Conservation (phyloP, 176 grass and related monocot genomes). For the Carex cristatella region DNA sequence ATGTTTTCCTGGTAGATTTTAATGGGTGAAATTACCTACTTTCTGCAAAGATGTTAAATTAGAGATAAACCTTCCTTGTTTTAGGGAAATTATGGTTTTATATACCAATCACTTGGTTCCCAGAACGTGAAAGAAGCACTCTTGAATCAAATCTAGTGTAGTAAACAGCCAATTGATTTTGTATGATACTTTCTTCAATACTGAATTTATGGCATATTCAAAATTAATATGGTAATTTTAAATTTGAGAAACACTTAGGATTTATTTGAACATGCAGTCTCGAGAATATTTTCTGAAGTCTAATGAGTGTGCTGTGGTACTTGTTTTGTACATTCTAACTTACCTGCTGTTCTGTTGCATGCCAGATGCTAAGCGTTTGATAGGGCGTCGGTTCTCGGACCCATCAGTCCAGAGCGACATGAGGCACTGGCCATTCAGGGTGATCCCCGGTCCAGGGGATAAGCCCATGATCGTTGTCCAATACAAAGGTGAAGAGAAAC, state of each 20-base stretch:
- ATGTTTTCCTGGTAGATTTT: neutral
- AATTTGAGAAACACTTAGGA: neutral
- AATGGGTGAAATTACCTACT: neutral
- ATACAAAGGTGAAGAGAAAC: slow-evolving; percentile 89
- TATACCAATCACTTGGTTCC: neutral
- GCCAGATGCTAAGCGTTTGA: slow-evolving; percentile 84
- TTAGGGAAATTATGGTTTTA: neutral
- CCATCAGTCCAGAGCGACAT: slow-evolving; percentile 73
- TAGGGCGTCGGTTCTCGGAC: slow-evolving; percentile 59
- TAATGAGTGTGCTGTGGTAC: neutral
- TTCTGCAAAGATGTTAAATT: neutral
- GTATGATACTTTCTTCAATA: neutral
- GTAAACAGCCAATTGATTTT: neutral
- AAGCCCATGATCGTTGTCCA: slow-evolving; percentile 91
- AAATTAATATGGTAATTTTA: neutral
- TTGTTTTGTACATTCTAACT: neutral
- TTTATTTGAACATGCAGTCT: neutral
- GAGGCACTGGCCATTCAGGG: slow-evolving; percentile 93
- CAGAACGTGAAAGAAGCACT: neutral
- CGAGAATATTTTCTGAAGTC: neutral
- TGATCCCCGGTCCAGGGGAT: slow-evolving; percentile 59
- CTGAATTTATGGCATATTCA: neutral
- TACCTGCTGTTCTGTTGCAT: neutral
- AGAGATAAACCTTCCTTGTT: neutral
- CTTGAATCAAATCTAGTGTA: neutral